Evolutionary conservation across 2,329 filamentous ascomycete species (phyloP), one percentile per base, ranked within the genome.

Genomic region (Fusarium agapanthi): DNA sequence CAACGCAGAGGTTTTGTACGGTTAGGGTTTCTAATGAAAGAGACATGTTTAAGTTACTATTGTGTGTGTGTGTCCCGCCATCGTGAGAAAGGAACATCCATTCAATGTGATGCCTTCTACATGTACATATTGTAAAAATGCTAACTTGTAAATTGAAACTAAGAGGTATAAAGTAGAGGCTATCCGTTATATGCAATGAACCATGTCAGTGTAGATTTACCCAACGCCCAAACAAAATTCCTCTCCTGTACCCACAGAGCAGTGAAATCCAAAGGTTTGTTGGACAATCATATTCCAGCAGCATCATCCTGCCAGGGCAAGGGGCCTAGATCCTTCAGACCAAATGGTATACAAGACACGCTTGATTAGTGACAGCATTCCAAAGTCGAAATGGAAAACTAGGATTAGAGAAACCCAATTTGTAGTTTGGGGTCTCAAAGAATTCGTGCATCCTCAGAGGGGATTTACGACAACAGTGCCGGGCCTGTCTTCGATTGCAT

Each of bases 21-120:
- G 76, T 76, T 77, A 80, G 79, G 78, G 76, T 73, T 80, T 80
- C 65, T 79, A 80, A 81, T 80, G 72, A 76, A 80, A 78, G 72
- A 77, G 69, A 78, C 69, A 76, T 78, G 76, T 77, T 76, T 50
- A 69, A 65, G 61, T 57, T 54, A 72, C 40, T 45, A 48, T 47
- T 51, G 16, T 28, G 34, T 63, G 34, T 63, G 40, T 34, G 24
- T 32, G 26, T 38, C 14, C 28, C 30, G 45, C 57, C 30, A 35
- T 14, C 34, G 32, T 48, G 45, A 38, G 24, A 41, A 14, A 16
- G 20, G 18, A 40, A 43, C 11, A 10, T 16, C 32, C 16, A 16
- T n/a, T n/a, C 34, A 7, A 38, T 20, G 22, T 32, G 12, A 30
- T 15, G 20, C 20, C 16, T 34, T 13, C 22, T 30, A 22, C 43